A percentile compares a stretch with the other conserved stretches of the same genome.
These are phyloP conservation scores for Blastobotrys elegans DNA, from an alignment of 1,139 yeast species.

Conservation along the genomic window DNA sequence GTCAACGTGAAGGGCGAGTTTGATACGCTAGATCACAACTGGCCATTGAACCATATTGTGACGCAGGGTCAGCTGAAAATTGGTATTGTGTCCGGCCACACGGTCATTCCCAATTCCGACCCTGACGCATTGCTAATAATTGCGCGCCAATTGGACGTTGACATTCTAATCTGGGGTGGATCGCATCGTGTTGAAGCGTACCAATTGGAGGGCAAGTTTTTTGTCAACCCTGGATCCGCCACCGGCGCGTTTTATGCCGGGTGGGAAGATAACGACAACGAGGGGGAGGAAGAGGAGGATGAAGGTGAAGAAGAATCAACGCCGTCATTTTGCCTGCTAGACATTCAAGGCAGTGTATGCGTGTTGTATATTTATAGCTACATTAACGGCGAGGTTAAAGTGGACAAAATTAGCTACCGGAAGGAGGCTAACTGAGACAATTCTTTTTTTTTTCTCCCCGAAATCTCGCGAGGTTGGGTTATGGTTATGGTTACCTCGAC, in stretches of 20 bases:
- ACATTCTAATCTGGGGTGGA: constrained; percentile 93
- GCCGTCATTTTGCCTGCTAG: constrained; percentile 89
- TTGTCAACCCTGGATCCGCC: constrained; percentile 92
- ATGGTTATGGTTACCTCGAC: no score
- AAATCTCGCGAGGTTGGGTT: no score
- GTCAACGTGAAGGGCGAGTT: constrained; percentile 79
- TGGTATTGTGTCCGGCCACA: constrained; percentile 83
- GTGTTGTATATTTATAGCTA: constrained; percentile 81
- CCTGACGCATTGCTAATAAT: constrained; percentile 76
- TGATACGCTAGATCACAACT: constrained; percentile 37
- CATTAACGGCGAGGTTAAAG: constrained; percentile 79
- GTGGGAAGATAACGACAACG: constrained; percentile 41
- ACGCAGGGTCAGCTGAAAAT: constrained; percentile 67
- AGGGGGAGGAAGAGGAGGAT: constrained; percentile 31
- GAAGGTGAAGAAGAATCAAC: constrained; percentile 37
- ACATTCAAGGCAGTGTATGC: constrained; percentile 71
- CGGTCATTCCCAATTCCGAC: constrained; percentile 78
- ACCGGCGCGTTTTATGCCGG: constrained; percentile 77
- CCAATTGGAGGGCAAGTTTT: constrained; percentile 86
- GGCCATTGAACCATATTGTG: constrained; percentile 65
- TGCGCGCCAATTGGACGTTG: constrained; percentile 91
- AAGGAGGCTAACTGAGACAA: constrained; percentile 35
- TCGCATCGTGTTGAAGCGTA: constrained; percentile 91
- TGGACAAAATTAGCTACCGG: constrained; percentile 79
- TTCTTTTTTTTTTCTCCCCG: neutral